phyloP scores from a whole-genome alignment of 345 rosid species.

The Syzygium aqueum region DNA sequence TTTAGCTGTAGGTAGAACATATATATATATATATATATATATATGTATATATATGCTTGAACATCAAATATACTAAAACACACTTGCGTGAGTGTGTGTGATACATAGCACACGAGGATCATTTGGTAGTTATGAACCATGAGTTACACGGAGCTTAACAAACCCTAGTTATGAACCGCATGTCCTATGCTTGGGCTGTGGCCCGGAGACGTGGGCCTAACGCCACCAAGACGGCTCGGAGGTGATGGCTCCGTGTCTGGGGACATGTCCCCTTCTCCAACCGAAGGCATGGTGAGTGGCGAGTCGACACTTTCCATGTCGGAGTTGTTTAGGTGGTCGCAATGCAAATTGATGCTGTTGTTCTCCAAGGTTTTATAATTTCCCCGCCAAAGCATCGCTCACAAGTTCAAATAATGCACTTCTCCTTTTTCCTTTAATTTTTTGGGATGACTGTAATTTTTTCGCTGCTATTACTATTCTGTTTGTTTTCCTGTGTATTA shows the following conservation, averaged over 20 bases:
- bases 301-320: not conserved
- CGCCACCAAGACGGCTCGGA: not conserved
- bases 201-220: not conserved
- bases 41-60: no score
- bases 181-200: not conserved
- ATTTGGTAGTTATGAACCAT: not conserved
- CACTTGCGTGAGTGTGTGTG: not conserved
- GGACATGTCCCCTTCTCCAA: not conserved
- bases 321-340: not conserved
- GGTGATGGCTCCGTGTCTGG: not conserved
- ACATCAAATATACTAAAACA: not conserved
- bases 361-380: not conserved
- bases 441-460: not conserved
- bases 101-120: not conserved
- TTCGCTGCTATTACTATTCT: not conserved
- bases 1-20: not conserved
- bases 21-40: no score
- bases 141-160: not conserved
- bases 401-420: not conserved
- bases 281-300: not conserved
- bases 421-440: not conserved
- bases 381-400: not conserved
- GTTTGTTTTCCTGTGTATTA: not conserved
- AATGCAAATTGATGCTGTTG: not conserved
- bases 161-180: not conserved